Percentiles rank a stretch among this genome's conserved stretches.
Conservation (phyloP, 2,329 filamentous ascomycete species). For the Endoconidiophora laricicola region DNA sequence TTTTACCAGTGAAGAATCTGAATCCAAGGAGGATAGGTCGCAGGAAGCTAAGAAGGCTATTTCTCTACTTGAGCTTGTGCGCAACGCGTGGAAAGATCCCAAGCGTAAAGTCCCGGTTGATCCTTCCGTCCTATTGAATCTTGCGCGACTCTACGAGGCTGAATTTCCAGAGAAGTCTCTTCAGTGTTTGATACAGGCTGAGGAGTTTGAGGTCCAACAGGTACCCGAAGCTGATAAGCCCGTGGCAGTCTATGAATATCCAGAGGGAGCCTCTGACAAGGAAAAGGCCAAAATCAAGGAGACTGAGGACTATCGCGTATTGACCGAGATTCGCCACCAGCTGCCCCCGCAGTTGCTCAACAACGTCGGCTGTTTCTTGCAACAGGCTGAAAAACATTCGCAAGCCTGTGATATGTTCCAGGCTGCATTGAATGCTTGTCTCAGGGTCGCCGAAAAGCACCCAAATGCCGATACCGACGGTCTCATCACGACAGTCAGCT, state of each 20-base stretch:
- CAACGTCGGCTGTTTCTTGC: constrained; percentile 94
- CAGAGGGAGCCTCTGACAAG: constrained; percentile 2
- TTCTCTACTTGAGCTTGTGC: constrained; percentile 65
- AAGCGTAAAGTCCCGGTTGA: constrained; percentile 73
- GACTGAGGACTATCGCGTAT: constrained; percentile 40
- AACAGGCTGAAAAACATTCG: constrained; percentile 67
- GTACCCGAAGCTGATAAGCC: constrained; percentile 34
- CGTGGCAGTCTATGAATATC: constrained; percentile 20
- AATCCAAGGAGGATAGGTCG: constrained; percentile 72
- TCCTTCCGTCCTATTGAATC: constrained; percentile 73
- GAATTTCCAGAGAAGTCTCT: constrained; percentile 80
- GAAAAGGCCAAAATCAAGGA: constrained; percentile 1
- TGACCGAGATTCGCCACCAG: constrained; percentile 51
- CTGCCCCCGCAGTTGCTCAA: constrained; percentile 84
- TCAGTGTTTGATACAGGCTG: constrained; percentile 80
- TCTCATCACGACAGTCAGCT: constrained; percentile 87
- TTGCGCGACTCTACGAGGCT: constrained; percentile 77
- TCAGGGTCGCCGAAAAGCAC: constrained; percentile 49
- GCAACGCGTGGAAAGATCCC: constrained; percentile 78
- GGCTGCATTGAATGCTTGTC: constrained; percentile 73
- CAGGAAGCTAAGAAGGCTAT: constrained; percentile 77
- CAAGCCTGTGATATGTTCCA: constrained; percentile 79
- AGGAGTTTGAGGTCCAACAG: constrained; percentile 72
- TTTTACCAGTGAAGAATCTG: constrained; percentile 56
- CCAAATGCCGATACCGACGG: constrained; percentile 76